phyloP scores from a whole-genome alignment of 139 green algal genomes.

The Micractinium conductrix region DNA sequence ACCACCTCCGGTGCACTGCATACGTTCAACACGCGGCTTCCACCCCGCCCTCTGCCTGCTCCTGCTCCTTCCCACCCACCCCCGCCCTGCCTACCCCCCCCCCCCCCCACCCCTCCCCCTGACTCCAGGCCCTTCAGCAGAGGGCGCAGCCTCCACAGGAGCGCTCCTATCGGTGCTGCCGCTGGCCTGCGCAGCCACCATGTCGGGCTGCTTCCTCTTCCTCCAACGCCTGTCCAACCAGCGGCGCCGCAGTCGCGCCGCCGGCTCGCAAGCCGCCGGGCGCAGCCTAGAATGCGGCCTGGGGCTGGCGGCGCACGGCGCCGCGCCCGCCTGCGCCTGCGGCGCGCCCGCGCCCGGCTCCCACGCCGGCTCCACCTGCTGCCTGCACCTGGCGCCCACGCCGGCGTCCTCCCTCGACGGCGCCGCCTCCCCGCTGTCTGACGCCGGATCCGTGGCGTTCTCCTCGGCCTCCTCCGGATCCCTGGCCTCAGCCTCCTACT shows the following conservation, averaged over 20 bases:
- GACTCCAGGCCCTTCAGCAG: not conserved
- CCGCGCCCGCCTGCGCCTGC: not conserved
- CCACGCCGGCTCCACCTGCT: not conserved
- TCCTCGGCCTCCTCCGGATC: not conserved
- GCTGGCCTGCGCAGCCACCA: slow-evolving; percentile 1
- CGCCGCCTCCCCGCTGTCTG: not conserved
- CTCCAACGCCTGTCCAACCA: not conserved
- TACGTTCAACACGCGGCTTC: too few species aligned
- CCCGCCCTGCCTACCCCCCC: not conserved
- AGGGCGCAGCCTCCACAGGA: not conserved
- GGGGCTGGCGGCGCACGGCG: not conserved
- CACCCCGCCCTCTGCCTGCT: not conserved
- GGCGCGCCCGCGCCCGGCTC: not conserved
- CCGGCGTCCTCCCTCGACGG: not conserved
- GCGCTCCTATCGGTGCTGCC: slow-evolving; percentile 9
- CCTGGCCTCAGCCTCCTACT: not conserved
- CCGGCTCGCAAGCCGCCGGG: not conserved
- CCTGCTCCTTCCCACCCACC: not conserved
- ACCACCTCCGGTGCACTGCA: too few species aligned
- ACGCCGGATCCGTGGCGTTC: not conserved
- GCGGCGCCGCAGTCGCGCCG: not conserved
- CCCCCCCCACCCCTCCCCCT: not conserved
- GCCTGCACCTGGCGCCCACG: slow-evolving; percentile 1
- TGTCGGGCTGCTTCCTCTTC: slow-evolving; percentile 38
- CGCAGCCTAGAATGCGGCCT: not conserved